Evolutionary conservation across 106 monocot species (phyloP).

Genomic region (Acorus gramineus): DNA sequence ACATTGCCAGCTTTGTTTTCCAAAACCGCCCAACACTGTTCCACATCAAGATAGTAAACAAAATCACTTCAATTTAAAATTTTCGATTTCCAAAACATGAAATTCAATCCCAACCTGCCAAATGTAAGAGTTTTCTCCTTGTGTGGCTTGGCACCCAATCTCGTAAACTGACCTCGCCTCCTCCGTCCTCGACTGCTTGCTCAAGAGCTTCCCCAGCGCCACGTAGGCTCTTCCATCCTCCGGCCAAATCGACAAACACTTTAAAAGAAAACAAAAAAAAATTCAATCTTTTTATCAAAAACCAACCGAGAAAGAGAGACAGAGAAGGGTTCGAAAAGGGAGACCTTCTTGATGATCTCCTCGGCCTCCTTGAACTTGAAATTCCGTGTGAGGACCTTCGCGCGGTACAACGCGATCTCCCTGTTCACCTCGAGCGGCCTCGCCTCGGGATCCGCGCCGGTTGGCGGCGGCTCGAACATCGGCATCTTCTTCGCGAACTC

Average conservation of each 20-base stretch:
- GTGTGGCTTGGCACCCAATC: constrained; percentile 92
- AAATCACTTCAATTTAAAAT: neutral
- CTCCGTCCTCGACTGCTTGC: constrained; percentile 58
- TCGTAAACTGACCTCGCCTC: constrained; percentile 86
- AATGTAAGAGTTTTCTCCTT: constrained; percentile 96
- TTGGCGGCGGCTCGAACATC: constrained; percentile 80
- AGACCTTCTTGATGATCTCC: constrained; percentile 74
- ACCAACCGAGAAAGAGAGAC: neutral
- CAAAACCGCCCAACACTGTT: constrained; percentile 93
- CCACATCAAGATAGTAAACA: neutral
- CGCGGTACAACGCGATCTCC: constrained; percentile 77
- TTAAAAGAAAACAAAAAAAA: neutral
- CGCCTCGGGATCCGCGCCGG: constrained; percentile 23
- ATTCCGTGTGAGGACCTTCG: constrained; percentile 65
- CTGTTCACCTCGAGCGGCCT: constrained; percentile 69
- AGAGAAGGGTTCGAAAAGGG: neutral
- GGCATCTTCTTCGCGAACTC: constrained; percentile 83
- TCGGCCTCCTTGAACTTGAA: constrained; percentile 77
- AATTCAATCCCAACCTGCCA: constrained; percentile 64
- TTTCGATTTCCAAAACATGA: neutral
- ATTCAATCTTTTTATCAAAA: neutral
- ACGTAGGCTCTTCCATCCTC: constrained; percentile 96
- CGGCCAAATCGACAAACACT: constrained; percentile 90
- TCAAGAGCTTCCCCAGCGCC: constrained; percentile 83
- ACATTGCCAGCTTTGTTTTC: constrained; percentile 76